Conservation (phyloP, 306 rosid species). For the Mimosa bimucronata region DNA sequence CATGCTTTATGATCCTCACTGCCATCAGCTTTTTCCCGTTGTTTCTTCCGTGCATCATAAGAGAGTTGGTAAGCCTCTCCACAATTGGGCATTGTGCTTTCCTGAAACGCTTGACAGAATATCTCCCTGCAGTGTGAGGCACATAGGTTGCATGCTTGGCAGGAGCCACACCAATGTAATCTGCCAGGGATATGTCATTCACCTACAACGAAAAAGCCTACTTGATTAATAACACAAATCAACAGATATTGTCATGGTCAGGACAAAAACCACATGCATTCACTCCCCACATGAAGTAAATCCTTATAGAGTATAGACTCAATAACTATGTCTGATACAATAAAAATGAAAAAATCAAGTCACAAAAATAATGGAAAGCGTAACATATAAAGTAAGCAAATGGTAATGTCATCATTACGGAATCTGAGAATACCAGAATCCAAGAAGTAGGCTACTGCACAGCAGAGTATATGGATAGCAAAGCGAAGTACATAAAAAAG, state of each 20-base stretch:
- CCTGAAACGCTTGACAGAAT: conserved; percentile 48
- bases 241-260: background rate
- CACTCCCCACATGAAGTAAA: background rate
- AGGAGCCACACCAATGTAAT: conserved; percentile 40
- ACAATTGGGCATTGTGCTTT: conserved; percentile 47
- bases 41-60: conserved; percentile 46
- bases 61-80: conserved; percentile 50
- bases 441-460: background rate
- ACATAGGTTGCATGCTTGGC: conserved; percentile 45
- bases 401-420: background rate
- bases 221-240: background rate
- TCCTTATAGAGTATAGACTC: background rate
- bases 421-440: background rate
- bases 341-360: background rate
- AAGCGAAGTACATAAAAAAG: background rate
- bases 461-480: background rate
- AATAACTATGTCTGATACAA: background rate
- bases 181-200: conserved; percentile 39
- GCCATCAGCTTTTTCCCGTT: conserved; percentile 48
- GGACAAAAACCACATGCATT: background rate
- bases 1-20: conserved; percentile 42
- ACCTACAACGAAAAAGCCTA: conserved; percentile 17
- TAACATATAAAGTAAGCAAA: background rate
- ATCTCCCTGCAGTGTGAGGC: conserved; percentile 48
- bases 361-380: background rate